These are phyloP conservation scores for Beauveria medogensis DNA, from an alignment of 2,329 filamentous ascomycete species.

Conservation along the genomic window DNA sequence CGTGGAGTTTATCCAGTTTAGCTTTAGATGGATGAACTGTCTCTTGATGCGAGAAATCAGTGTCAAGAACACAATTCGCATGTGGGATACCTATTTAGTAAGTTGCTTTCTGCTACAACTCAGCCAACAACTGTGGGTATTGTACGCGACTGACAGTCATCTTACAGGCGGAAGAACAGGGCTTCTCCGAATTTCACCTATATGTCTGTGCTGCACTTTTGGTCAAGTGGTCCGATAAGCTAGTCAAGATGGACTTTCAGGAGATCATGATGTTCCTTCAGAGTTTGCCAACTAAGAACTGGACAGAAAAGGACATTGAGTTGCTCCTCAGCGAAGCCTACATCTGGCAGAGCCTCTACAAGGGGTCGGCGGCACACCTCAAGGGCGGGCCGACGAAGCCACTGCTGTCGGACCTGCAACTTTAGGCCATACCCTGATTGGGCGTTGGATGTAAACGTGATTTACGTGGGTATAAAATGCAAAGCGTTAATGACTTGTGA, in stretches of 20 bases:
- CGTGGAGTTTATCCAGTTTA: slow-evolving; percentile 98
- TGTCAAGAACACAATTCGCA: slow-evolving; percentile 91
- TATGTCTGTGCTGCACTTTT: slow-evolving; percentile 97
- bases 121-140: not conserved
- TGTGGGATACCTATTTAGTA: slow-evolving; percentile 99
- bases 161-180: slow-evolving; percentile 85
- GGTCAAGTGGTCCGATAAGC: slow-evolving; percentile 94
- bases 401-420: slow-evolving; percentile 28
- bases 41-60: slow-evolving; percentile 95
- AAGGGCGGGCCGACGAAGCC: slow-evolving; percentile 40
- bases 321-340: slow-evolving; percentile 91
- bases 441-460: not conserved
- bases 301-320: slow-evolving; percentile 98
- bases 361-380: slow-evolving; percentile 86
- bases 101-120: slow-evolving; percentile 22
- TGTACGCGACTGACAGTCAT: slow-evolving; percentile 12
- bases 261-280: slow-evolving; percentile 99
- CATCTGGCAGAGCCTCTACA: slow-evolving; percentile 97
- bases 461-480: not conserved
- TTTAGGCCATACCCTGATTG: slow-evolving; percentile 12
- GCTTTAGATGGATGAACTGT: slow-evolving; percentile 99
- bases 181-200: slow-evolving; percentile 95
- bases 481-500: not conserved
- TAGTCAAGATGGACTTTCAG: slow-evolving; percentile 96
- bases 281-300: slow-evolving; percentile 80